These are phyloP conservation scores for Exutisphaerella laricina DNA, from an alignment of 2,329 filamentous ascomycete species.

Conservation along the genomic window DNA sequence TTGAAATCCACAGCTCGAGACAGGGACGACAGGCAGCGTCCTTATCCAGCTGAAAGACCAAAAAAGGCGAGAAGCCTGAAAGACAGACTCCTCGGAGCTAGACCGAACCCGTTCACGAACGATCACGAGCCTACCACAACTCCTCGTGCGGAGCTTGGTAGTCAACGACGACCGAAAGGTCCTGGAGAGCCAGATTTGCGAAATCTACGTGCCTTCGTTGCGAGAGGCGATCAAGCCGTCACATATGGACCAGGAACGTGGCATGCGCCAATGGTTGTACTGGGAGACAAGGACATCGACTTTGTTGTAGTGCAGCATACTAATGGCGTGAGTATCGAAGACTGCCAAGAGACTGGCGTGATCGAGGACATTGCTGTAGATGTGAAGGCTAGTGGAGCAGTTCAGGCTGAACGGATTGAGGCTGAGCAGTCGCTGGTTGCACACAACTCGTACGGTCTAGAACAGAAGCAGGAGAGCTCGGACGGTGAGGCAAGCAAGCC, in stretches of 20 bases:
- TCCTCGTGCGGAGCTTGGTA: conserved; percentile 10
- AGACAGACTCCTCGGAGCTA: conserved; percentile 40
- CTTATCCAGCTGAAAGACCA: conserved; percentile 37
- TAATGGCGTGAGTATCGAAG: conserved; percentile 75
- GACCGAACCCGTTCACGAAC: conserved; percentile 48
- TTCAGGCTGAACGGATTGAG: neutral
- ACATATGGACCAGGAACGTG: conserved; percentile 89
- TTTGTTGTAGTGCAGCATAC: conserved; percentile 88
- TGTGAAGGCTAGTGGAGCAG: conserved; percentile 22
- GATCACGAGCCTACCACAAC: conserved; percentile 34
- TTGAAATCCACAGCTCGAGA: conserved; percentile 41
- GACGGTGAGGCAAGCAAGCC: conserved; percentile 9
- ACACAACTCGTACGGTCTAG: neutral
- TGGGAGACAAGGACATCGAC: conserved; percentile 66
- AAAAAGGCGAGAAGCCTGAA: conserved; percentile 26
- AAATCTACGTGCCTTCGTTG: conserved; percentile 70
- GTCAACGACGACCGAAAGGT: conserved; percentile 31
- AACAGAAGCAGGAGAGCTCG: neutral
- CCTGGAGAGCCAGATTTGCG: conserved; percentile 66
- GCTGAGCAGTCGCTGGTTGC: neutral
- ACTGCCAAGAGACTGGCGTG: conserved; percentile 72
- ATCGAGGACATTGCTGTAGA: conserved; percentile 26
- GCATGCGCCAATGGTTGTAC: conserved; percentile 93
- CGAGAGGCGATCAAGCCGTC: conserved; percentile 71
- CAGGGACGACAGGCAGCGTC: conserved; percentile 3